phyloP scores from a whole-genome alignment of 2,329 filamentous ascomycete species.

The Teratosphaeria epicoccoides region DNA sequence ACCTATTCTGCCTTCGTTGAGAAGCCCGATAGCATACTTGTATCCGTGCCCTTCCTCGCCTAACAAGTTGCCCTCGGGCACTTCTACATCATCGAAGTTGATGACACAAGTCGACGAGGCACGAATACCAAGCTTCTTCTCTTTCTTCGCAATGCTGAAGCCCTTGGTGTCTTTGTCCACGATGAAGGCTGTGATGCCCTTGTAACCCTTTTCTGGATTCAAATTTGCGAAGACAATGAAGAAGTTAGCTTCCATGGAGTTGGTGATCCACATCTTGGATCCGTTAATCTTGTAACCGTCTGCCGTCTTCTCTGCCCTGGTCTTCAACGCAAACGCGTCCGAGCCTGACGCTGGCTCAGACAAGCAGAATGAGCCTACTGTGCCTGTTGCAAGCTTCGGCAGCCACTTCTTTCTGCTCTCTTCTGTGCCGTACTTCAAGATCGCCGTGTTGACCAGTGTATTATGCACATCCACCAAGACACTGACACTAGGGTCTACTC shows the following conservation, averaged over 20 bases:
- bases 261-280: conserved; percentile 99
- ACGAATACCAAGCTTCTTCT: conserved; percentile 97
- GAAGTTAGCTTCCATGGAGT: conserved; percentile 83
- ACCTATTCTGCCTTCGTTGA: conserved; percentile 95
- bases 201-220: conserved; percentile 84
- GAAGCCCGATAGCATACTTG: conserved; percentile 87
- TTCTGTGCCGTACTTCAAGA: conserved; percentile 72
- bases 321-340: conserved; percentile 90
- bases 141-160: conserved; percentile 96
- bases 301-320: conserved; percentile 73
- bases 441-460: conserved; percentile 87
- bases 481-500: conserved; percentile 87
- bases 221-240: conserved; percentile 98
- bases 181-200: conserved; percentile 91
- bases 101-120: conserved; percentile 94
- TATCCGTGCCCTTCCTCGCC: conserved; percentile 87
- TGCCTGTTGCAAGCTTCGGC: conserved; percentile 79
- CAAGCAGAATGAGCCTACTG: conserved; percentile 47
- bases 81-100: conserved; percentile 91
- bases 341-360: conserved; percentile 60
- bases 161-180: conserved; percentile 83
- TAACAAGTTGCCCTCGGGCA: conserved; percentile 79
- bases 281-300: conserved; percentile 80
- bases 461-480: conserved; percentile 97
- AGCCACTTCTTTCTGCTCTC: conserved; percentile 76